Percentiles rank a stretch among this genome's conserved stretches.
phyloP scores from a whole-genome alignment of 2,329 filamentous ascomycete species.

The Cladosporium sp. region DNA sequence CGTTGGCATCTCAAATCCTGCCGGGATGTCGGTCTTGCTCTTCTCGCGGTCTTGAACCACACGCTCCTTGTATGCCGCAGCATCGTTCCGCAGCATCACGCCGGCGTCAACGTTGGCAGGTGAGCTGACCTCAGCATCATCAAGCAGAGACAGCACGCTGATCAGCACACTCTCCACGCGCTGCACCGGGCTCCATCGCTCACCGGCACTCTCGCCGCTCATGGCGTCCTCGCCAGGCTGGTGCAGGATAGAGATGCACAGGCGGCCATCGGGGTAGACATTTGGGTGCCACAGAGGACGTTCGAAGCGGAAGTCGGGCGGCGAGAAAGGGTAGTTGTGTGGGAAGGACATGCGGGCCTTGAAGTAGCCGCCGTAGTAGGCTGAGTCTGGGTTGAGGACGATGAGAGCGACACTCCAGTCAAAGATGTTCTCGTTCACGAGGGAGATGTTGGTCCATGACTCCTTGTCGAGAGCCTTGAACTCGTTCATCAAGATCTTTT shows the following conservation, averaged over 20 bases:
- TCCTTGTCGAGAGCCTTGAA: conserved; percentile 79
- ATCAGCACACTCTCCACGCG: conserved; percentile 93
- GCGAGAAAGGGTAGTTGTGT: conserved; percentile 83
- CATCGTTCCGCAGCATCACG: conserved; percentile 76
- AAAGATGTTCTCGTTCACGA: conserved; percentile 80
- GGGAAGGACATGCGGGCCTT: conserved; percentile 88
- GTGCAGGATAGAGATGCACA: conserved; percentile 97
- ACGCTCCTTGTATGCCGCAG: conserved; percentile 66
- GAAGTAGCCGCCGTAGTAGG: conserved; percentile 92
- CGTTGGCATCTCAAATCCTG: conserved; percentile 79
- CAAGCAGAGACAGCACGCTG: conserved; percentile 85
- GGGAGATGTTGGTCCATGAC: conserved; percentile 90
- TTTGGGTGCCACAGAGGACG: conserved; percentile 87
- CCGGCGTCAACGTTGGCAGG: conserved; percentile 94
- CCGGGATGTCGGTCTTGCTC: conserved; percentile 77
- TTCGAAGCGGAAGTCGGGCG: conserved; percentile 85
- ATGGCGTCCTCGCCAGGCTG: conserved; percentile 87
- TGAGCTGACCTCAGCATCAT: conserved; percentile 90
- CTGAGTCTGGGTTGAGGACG: conserved; percentile 87
- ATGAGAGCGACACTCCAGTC: conserved; percentile 86
- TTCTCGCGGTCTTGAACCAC: conserved; percentile 69
- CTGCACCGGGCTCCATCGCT: conserved; percentile 93
- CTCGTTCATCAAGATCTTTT: conserved; percentile 87
- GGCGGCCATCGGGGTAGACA: conserved; percentile 82
- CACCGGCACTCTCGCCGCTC: conserved; percentile 84